Evolutionary conservation across 2,329 filamentous ascomycete genomes (phyloP).

Genomic region (Aspergillus felis): DNA sequence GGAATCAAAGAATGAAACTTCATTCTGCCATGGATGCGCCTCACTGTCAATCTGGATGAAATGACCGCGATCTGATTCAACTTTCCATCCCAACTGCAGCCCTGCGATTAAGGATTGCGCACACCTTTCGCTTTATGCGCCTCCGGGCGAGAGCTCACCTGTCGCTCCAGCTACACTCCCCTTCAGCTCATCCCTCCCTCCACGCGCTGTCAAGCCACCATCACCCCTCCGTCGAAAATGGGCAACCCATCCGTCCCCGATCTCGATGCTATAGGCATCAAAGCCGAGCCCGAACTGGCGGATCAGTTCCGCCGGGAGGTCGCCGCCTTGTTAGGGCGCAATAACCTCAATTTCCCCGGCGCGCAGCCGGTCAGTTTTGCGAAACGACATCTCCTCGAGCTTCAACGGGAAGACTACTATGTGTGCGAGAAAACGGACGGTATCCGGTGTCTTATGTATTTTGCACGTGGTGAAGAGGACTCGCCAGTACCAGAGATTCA

Average conservation of each 20-base stretch:
- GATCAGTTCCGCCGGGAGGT: conserved; percentile 67
- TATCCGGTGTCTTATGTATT: conserved; percentile 90
- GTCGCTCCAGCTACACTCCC: not conserved
- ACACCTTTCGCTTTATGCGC: conserved; percentile 11
- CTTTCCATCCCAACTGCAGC: not conserved
- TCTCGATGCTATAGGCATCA: conserved; percentile 53
- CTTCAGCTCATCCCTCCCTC: not conserved
- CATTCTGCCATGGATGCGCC: conserved; percentile 1
- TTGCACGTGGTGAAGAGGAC: conserved; percentile 53
- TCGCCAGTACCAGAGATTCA: conserved; percentile 66
- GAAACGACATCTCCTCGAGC: conserved; percentile 73
- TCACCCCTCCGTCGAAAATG: conserved; percentile 23
- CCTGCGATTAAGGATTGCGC: not conserved
- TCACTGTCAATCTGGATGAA: not conserved
- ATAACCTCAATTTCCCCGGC: conserved; percentile 70
- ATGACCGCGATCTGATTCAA: not conserved
- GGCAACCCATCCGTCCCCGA: conserved; percentile 36
- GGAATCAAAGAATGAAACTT: conserved; percentile 3
- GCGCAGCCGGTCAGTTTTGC: conserved; percentile 94
- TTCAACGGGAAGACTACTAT: conserved; percentile 83
- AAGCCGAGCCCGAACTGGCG: conserved; percentile 59
- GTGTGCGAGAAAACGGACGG: conserved; percentile 98
- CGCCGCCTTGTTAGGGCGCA: conserved; percentile 67
- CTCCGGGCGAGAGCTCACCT: conserved; percentile 20
- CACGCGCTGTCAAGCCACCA: not conserved